Base-by-base conservation (phyloP, 2,329 filamentous ascomycete species). In the Aureobasidium subglaciale region DNA sequence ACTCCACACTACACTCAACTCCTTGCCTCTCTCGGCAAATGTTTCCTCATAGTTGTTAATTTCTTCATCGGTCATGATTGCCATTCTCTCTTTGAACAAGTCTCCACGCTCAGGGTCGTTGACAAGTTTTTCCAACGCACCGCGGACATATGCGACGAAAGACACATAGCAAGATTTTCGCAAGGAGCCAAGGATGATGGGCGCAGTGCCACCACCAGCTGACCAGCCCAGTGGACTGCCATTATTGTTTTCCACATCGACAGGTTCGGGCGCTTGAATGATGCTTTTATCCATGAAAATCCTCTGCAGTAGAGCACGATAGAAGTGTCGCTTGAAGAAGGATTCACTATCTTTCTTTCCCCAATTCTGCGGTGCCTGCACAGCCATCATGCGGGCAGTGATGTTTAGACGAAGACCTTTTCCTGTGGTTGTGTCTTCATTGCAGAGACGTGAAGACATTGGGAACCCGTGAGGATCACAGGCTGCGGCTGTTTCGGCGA, bases 351-450 rank as follows among this genome's bases (percentile, higher is more conserved):
- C 91, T 25, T 79, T 75, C 22, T 78, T 75, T 2, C 87, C 87
- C 93, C 93, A 99, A 73, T 99, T 99, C 58, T 85, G 79, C 1
- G 93, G 91, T 7, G 93, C 93, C 73, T 99, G 93, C 48, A 95
- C 91, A 2, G 92, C 92, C 92, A 97, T 96, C 87, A 96, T 96
- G 41, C 93, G 83, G 1, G 93, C 90, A 4, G 93, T 99, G 67
- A 97, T 96, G 70, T 99, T 97, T 56, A 97, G 78, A 22, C 88
- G 81, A 43, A 97, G 78, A 2, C 90, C 90, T 22, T 70, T 69
- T 8, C 77, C 75, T 15, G 32, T 16, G 11, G 55, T 18, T 3
- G 56, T 63, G 40, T 35, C 64, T 49, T 75, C 70, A 63, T 86
- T 80, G 3, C 71, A 66, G 46, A 96, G 76, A 13, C 79, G 80